These are phyloP conservation scores for Globisporangium alternatum DNA, from an alignment of 352 stramenopile genomes.

Conservation along the genomic window DNA sequence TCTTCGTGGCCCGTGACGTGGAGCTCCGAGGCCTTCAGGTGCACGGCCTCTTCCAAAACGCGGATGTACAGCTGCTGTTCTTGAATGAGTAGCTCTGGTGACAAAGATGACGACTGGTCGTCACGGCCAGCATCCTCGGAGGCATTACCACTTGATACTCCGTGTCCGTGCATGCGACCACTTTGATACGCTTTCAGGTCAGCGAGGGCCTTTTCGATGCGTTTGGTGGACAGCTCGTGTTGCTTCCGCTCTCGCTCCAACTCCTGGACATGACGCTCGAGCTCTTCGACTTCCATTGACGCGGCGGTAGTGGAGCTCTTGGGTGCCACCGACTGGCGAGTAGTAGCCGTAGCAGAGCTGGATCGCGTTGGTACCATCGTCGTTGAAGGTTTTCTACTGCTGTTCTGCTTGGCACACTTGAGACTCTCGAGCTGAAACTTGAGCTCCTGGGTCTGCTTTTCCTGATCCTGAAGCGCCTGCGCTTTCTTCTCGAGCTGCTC, in stretches of 20 bases:
- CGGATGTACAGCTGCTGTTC: slow-evolving; percentile 72
- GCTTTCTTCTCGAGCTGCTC: slow-evolving; percentile 67
- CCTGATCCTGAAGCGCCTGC: slow-evolving; percentile 32
- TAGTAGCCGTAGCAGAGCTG: neutral
- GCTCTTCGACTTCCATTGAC: slow-evolving; percentile 27
- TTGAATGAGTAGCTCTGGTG: slow-evolving; percentile 7
- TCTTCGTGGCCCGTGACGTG: slow-evolving; percentile 72
- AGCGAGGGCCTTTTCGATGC: slow-evolving; percentile 32
- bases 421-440: slow-evolving; percentile 44
- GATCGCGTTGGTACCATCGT: neutral
- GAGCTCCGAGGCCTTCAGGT: slow-evolving; percentile 69
- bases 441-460: slow-evolving; percentile 39
- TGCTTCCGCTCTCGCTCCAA: slow-evolving; percentile 39
- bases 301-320: slow-evolving; percentile 5
- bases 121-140: neutral
- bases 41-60: slow-evolving; percentile 72
- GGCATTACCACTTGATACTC: slow-evolving; percentile 2
- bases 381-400: slow-evolving; percentile 5
- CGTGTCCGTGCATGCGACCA: slow-evolving; percentile 6
- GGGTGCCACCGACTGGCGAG: neutral
- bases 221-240: slow-evolving; percentile 31
- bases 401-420: slow-evolving; percentile 15
- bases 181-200: slow-evolving; percentile 41
- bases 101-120: neutral
- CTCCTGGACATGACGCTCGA: slow-evolving; percentile 41